Percentiles rank a stretch among this genome's conserved stretches.
phyloP scores from a whole-genome alignment of 345 rosid genomes.

The Geranium brycei region DNA sequence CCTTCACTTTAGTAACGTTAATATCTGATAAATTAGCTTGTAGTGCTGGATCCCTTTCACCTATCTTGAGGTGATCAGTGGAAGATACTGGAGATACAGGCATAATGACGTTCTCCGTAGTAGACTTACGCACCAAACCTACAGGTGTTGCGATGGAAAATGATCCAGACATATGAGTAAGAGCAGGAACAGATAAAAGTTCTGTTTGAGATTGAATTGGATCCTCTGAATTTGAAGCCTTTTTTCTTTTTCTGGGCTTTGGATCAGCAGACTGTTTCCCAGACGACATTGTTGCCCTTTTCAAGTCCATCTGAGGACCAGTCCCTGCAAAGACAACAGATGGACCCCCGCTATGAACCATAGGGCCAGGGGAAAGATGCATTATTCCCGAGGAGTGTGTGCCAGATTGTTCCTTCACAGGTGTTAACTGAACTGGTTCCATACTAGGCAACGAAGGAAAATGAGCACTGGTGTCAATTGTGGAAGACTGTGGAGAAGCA shows the following conservation, averaged over 20 bases:
- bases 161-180: constrained; percentile 24
- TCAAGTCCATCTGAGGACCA: constrained; percentile 29
- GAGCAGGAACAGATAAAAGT: constrained; percentile 26
- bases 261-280: constrained; percentile 39
- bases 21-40: constrained; percentile 47
- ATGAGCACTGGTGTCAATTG: constrained; percentile 42
- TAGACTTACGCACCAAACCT: constrained; percentile 23
- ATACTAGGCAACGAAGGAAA: constrained; percentile 37
- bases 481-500: constrained; percentile 52
- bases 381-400: constrained; percentile 34
- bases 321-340: constrained; percentile 30
- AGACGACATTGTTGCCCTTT: constrained; percentile 30
- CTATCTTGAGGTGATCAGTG: constrained; percentile 27
- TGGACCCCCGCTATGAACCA: constrained; percentile 26
- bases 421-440: constrained; percentile 48
- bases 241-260: constrained; percentile 75
- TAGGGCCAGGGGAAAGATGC: constrained; percentile 25
- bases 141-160: constrained; percentile 25
- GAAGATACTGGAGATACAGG: constrained; percentile 27
- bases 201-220: constrained; percentile 35
- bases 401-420: constrained; percentile 46
- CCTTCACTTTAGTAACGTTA: constrained; percentile 42
- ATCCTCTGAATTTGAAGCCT: constrained; percentile 38
- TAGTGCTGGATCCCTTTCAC: constrained; percentile 24
- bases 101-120: constrained; percentile 15